phyloP scores from a whole-genome alignment of 495 filamentous ascomycete species.

The Daldinia concentrica region DNA sequence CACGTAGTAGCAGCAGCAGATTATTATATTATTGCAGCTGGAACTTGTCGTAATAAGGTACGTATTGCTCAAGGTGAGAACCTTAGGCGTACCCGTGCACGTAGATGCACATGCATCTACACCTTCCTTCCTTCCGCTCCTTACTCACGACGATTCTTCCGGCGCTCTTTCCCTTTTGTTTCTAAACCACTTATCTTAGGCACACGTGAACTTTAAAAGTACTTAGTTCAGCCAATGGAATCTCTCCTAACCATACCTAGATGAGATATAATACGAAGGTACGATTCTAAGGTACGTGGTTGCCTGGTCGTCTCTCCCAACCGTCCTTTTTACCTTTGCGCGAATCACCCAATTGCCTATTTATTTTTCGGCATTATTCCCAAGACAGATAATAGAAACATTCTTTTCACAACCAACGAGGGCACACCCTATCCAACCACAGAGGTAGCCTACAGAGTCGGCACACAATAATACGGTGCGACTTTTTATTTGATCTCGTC shows the following conservation, averaged over 20 bases:
- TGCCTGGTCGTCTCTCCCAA: background rate
- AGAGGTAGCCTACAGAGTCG: conserved; percentile 20
- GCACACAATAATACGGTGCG: conserved; percentile 29
- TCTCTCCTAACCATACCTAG: background rate
- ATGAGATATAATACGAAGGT: background rate
- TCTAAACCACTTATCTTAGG: background rate
- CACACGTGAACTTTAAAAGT: background rate
- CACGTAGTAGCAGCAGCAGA: background rate
- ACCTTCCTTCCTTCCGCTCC: conserved; percentile 18
- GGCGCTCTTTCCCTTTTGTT: background rate
- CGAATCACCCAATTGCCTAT: background rate
- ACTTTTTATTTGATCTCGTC: conserved; percentile 32
- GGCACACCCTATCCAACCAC: background rate
- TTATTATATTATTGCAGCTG: background rate
- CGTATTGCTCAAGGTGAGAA: background rate
- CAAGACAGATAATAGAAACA: conserved; percentile 9
- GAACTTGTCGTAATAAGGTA: background rate
- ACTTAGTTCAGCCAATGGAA: background rate
- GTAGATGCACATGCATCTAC: conserved; percentile 3
- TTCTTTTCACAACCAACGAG: conserved; percentile 23
- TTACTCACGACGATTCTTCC: background rate
- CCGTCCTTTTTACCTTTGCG: conserved; percentile 4
- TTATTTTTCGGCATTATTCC: conserved; percentile 1
- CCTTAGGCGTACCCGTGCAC: background rate
- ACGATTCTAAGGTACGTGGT: background rate